A percentile compares a stretch with the other conserved stretches of the same genome.
Evolutionary conservation across 106 monocot species (phyloP).

Genomic region (Acorus gramineus): DNA sequence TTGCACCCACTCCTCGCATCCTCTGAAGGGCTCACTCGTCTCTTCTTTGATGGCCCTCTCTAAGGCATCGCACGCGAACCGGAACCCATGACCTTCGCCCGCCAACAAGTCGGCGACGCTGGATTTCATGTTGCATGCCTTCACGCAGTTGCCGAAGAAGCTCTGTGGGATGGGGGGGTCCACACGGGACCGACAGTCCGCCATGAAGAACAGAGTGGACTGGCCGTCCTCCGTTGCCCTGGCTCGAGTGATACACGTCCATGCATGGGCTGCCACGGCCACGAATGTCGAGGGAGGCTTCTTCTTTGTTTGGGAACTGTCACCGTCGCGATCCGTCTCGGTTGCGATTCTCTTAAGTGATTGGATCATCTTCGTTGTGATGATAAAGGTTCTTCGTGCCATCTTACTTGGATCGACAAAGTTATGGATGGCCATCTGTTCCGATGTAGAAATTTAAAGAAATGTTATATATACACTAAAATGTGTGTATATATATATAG

Average conservation of each 20-base stretch:
- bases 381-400: slow-evolving; percentile 21
- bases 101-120: slow-evolving; percentile 4
- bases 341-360: slow-evolving; percentile 9
- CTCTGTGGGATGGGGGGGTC: slow-evolving; percentile 18
- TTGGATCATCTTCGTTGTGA: slow-evolving; percentile 3
- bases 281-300: slow-evolving; percentile 23
- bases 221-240: slow-evolving; percentile 1
- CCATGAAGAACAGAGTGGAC: slow-evolving; percentile 11
- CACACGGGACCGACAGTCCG: slow-evolving; percentile 18
- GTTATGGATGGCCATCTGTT: too few relatives aligned
- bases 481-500: too few relatives aligned
- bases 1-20: slow-evolving; percentile 7
- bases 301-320: not conserved
- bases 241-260: slow-evolving; percentile 12
- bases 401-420: slow-evolving; percentile 1
- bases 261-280: slow-evolving; percentile 16
- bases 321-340: too few relatives aligned
- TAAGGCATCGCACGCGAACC: slow-evolving; percentile 1
- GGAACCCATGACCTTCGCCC: slow-evolving; percentile 1
- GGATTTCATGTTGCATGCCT: slow-evolving; percentile 1
- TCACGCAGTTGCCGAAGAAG: slow-evolving; percentile 18
- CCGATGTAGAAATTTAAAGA: too few relatives aligned
- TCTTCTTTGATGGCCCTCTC: not conserved
- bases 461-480: too few relatives aligned
- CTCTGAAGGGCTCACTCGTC: not conserved